phyloP scores from a whole-genome alignment of 495 filamentous ascomycete species.

The Penicillium canescens region DNA sequence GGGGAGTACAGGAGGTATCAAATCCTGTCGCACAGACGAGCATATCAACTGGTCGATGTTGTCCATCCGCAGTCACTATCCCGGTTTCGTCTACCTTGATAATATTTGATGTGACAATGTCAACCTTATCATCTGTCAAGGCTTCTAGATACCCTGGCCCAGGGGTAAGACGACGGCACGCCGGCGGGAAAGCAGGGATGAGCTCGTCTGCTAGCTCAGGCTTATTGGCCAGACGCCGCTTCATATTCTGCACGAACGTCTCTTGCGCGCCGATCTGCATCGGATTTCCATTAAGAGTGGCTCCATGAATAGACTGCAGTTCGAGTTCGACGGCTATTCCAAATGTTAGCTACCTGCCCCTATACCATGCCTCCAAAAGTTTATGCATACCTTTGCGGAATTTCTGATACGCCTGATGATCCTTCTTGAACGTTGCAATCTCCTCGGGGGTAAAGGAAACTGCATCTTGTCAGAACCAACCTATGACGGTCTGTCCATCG shows the following conservation, averaged over 20 bases:
- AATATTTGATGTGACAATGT: constrained; percentile 43
- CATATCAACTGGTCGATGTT: constrained; percentile 38
- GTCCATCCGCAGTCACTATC: constrained; percentile 50
- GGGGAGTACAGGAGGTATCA: constrained; percentile 48
- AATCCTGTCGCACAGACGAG: constrained; percentile 58
- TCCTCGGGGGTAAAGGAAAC: constrained; percentile 44
- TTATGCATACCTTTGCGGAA: constrained; percentile 43
- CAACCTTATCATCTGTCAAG: constrained; percentile 46
- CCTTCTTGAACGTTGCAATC: constrained; percentile 44
- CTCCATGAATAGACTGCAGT: constrained; percentile 47
- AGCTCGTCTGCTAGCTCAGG: constrained; percentile 35
- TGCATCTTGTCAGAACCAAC: constrained; percentile 6
- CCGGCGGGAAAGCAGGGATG: constrained; percentile 45
- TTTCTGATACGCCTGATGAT: constrained; percentile 36
- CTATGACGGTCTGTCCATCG: neutral
- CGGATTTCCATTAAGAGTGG: constrained; percentile 35
- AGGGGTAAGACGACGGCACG: constrained; percentile 53
- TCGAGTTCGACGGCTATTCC: constrained; percentile 42
- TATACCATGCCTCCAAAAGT: neutral
- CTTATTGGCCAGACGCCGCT: constrained; percentile 35
- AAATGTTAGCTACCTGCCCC: neutral
- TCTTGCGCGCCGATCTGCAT: constrained; percentile 36
- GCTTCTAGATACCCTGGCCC: constrained; percentile 52
- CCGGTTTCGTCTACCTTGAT: constrained; percentile 45
- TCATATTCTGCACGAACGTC: constrained; percentile 44